Percentiles rank a stretch among this genome's conserved stretches.
Evolutionary conservation across 805 yeast species (phyloP).

Genomic region (Nakazawaea ambrosiae): DNA sequence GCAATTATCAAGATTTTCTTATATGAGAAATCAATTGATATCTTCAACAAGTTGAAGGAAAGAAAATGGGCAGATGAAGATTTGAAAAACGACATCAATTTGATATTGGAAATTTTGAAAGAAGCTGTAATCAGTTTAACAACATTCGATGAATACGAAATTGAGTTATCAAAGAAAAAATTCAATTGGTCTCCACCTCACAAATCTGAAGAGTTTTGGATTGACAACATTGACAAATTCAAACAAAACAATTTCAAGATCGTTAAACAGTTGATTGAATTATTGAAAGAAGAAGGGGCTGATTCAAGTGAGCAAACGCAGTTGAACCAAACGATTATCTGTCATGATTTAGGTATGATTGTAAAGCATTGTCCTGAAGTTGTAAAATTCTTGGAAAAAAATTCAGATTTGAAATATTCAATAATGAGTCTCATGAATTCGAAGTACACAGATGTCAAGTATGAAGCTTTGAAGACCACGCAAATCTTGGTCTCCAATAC

Average conservation of each 20-base stretch:
- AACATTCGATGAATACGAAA: slow-evolving; percentile 85
- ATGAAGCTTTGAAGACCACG: slow-evolving; percentile 93
- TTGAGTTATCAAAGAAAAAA: slow-evolving; percentile 73
- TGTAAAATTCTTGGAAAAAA: slow-evolving; percentile 41
- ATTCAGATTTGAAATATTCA: slow-evolving; percentile 58
- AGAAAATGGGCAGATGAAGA: slow-evolving; percentile 96
- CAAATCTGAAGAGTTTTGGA: slow-evolving; percentile 82
- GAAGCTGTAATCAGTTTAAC: slow-evolving; percentile 74
- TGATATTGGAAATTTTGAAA: slow-evolving; percentile 52
- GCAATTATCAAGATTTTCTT: slow-evolving; percentile 55
- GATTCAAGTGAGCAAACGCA: slow-evolving; percentile 20
- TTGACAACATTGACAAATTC: slow-evolving; percentile 70
- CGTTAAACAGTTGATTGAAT: slow-evolving; percentile 50
- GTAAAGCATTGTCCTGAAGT: slow-evolving; percentile 59
- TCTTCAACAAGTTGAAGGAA: slow-evolving; percentile 62
- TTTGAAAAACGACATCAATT: slow-evolving; percentile 62
- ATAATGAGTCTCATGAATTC: slow-evolving; percentile 81
- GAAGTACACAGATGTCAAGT: slow-evolving; percentile 81
- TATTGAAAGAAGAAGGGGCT: slow-evolving; percentile 17
- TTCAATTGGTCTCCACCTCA: slow-evolving; percentile 93
- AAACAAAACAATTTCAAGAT: slow-evolving; percentile 72
- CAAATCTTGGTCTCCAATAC: slow-evolving; percentile 86
- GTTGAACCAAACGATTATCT: slow-evolving; percentile 48
- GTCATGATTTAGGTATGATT: slow-evolving; percentile 61
- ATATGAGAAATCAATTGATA: slow-evolving; percentile 67